These are phyloP conservation scores for Gremmenia infestans DNA, from an alignment of 2,329 filamentous ascomycete genomes.

Conservation along the genomic window DNA sequence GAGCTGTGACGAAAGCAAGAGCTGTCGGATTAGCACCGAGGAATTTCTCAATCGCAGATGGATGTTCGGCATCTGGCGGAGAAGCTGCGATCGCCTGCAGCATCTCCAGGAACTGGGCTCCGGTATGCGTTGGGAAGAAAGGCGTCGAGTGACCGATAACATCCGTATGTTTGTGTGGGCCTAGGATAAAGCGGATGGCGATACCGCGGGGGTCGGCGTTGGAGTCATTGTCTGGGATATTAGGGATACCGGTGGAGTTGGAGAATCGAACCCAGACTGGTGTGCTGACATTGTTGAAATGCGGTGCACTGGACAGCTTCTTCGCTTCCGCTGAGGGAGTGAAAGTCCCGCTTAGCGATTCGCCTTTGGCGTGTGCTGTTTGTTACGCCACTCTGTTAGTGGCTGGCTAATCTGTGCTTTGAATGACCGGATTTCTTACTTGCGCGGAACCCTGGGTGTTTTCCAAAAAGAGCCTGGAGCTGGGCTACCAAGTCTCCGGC, in stretches of 20 bases:
- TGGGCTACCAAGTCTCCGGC: constrained; percentile 33
- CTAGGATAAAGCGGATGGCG: constrained; percentile 44
- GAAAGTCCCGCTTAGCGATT: constrained; percentile 48
- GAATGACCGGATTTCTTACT: constrained; percentile 23
- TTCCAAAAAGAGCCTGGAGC: constrained; percentile 36
- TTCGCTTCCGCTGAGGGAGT: constrained; percentile 41
- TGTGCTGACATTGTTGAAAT: constrained; percentile 42
- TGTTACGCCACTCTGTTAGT: background rate
- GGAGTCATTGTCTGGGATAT: constrained; percentile 44
- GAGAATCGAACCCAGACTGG: constrained; percentile 45
- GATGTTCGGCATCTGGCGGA: constrained; percentile 23
- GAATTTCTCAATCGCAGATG: constrained; percentile 35
- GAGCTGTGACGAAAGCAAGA: constrained; percentile 41
- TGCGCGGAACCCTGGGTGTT: constrained; percentile 38
- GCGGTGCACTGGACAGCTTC: constrained; percentile 41
- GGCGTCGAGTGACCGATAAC: constrained; percentile 49
- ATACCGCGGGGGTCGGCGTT: constrained; percentile 45
- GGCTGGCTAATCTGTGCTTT: no score
- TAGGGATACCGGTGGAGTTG: constrained; percentile 45
- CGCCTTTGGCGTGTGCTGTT: constrained; percentile 50
- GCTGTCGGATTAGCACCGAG: constrained; percentile 43
- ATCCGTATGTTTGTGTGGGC: constrained; percentile 47
- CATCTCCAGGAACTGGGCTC: constrained; percentile 47
- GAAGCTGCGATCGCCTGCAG: constrained; percentile 37
- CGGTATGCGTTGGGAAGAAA: constrained; percentile 47